A percentile compares a stretch with the other conserved stretches of the same genome.
These are phyloP conservation scores for Pisolithus marmoratus DNA, from an alignment of 768 basidiomycete species.

Conservation along the genomic window DNA sequence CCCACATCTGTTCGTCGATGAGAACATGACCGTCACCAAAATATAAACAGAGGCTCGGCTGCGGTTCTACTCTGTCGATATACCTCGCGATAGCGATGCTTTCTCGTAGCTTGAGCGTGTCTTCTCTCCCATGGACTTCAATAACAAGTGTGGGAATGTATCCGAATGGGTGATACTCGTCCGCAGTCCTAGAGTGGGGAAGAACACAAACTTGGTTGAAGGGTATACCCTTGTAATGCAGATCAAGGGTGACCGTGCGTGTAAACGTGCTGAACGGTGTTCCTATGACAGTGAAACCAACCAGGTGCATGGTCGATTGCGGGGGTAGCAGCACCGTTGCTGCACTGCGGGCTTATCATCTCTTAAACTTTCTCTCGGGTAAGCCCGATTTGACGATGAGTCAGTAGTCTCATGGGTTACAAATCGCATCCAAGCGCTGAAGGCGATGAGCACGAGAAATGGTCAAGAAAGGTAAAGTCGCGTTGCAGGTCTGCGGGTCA, in stretches of 20 bases:
- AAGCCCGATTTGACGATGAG: too few species aligned
- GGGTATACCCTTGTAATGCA: slow-evolving; percentile 21
- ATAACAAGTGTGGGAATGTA: slow-evolving; percentile 28
- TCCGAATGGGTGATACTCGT: slow-evolving; percentile 25
- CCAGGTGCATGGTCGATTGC: slow-evolving; percentile 11
- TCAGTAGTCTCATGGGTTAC: too few species aligned
- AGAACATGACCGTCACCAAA: slow-evolving; percentile 16
- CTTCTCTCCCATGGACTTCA: slow-evolving; percentile 15
- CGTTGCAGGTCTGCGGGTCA: too few species aligned
- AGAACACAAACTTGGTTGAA: slow-evolving; percentile 21
- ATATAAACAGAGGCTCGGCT: slow-evolving; percentile 17
- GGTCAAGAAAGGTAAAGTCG: too few species aligned
- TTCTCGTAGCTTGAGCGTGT: slow-evolving; percentile 23
- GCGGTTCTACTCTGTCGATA: slow-evolving; percentile 25
- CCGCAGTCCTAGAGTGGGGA: slow-evolving; percentile 25
- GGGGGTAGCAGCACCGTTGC: not conserved
- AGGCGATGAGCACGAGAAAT: too few species aligned
- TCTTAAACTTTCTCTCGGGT: not conserved
- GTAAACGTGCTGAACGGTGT: slow-evolving; percentile 31
- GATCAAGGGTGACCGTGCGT: slow-evolving; percentile 25
- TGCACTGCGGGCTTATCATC: not conserved
- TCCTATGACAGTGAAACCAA: slow-evolving; percentile 23
- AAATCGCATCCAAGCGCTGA: too few species aligned
- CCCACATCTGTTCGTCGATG: slow-evolving; percentile 28
- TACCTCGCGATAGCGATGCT: slow-evolving; percentile 25